Evolutionary conservation across 768 basidiomycete genomes (phyloP).

Genomic region (Mycena chlorophos): DNA sequence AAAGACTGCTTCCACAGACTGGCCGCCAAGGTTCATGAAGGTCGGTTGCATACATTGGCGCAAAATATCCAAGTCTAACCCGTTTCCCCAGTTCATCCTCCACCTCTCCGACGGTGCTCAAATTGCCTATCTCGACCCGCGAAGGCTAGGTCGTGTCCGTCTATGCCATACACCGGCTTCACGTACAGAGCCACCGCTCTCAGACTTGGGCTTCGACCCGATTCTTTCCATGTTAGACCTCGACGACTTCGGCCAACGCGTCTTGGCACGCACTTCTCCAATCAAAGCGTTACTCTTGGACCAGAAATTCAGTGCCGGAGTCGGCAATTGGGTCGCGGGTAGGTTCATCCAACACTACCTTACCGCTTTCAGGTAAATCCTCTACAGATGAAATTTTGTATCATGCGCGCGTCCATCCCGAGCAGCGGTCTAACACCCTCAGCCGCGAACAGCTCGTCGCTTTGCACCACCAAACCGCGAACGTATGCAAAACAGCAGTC

Average conservation of each 20-base stretch:
- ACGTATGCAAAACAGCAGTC: conserved; percentile 63
- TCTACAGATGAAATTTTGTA: conserved; percentile 68
- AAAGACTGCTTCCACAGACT: conserved; percentile 42
- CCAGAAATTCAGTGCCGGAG: conserved; percentile 78
- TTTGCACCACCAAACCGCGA: conserved; percentile 52
- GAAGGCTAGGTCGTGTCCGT: conserved; percentile 70
- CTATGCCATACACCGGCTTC: conserved; percentile 51
- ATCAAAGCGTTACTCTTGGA: conserved; percentile 77
- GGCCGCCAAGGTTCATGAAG: conserved; percentile 72
- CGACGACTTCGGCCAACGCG: conserved; percentile 46
- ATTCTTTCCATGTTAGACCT: conserved; percentile 65
- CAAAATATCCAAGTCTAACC: background rate
- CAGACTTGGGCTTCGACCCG: conserved; percentile 75
- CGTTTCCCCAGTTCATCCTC: conserved; percentile 56
- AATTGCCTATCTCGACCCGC: conserved; percentile 71
- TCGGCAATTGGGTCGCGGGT: conserved; percentile 86
- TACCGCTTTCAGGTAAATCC: conserved; percentile 10
- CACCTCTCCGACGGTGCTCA: conserved; percentile 53
- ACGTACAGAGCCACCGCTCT: conserved; percentile 65
- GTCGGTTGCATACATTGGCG: conserved; percentile 28
- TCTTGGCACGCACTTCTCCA: conserved; percentile 60
- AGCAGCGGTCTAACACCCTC: conserved; percentile 61
- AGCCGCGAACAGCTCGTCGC: conserved; percentile 46
- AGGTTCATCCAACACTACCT: conserved; percentile 22
- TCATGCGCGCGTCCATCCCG: conserved; percentile 72